phyloP scores from a whole-genome alignment of 148 eudicot genomes.

The Spergularia bocconei region DNA sequence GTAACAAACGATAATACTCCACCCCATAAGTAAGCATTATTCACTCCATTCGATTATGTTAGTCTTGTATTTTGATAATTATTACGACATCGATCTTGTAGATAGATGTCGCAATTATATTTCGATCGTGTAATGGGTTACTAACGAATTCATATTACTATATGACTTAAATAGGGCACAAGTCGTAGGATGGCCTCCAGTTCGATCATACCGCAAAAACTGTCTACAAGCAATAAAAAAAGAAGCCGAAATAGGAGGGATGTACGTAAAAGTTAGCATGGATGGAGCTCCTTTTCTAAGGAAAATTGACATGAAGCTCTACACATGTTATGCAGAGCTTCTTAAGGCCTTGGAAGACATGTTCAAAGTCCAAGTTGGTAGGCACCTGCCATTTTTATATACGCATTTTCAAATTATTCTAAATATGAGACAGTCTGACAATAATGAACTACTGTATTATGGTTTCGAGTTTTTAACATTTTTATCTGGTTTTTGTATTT shows the following conservation, averaged over 20 bases:
- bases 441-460: background rate
- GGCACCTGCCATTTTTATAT: background rate
- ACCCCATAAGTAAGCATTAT: slow-evolving; percentile 31
- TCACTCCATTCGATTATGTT: too few relatives aligned
- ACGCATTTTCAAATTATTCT: too few relatives aligned
- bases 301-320: slow-evolving; percentile 34
- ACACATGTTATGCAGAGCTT: slow-evolving; percentile 25
- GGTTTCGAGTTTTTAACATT: background rate
- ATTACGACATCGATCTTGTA: too few relatives aligned
- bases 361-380: slow-evolving; percentile 37
- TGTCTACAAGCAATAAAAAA: slow-evolving; percentile 31
- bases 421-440: background rate
- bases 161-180: slow-evolving; percentile 24
- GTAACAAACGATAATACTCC: slow-evolving; percentile 8
- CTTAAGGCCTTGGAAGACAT: slow-evolving; percentile 31
- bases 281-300: slow-evolving; percentile 44
- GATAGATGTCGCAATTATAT: too few relatives aligned
- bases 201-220: slow-evolving; percentile 35
- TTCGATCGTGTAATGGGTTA: background rate
- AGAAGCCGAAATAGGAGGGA: slow-evolving; percentile 24
- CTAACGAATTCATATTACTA: background rate
- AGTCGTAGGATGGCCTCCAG: slow-evolving; percentile 42
- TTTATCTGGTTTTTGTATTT: background rate
- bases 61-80: too few relatives aligned
- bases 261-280: slow-evolving; percentile 40